Conservation (phyloP, 805 yeast genomes). For the Cyberlindnera sargentensis region DNA sequence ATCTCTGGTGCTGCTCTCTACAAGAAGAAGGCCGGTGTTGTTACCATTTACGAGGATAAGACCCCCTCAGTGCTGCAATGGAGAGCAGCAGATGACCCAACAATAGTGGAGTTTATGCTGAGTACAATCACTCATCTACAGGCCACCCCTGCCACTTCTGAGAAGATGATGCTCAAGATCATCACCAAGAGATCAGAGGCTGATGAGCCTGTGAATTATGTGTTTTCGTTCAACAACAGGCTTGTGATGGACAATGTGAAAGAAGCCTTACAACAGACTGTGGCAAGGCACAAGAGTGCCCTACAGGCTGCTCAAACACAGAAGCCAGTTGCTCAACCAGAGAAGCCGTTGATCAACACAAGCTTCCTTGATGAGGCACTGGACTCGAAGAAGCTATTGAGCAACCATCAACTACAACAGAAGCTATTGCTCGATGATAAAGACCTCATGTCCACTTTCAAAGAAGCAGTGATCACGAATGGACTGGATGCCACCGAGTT, state of each 20-base stretch:
- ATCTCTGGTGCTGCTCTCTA: conserved; percentile 47
- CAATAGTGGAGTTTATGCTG: conserved; percentile 33
- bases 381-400: conserved; percentile 51
- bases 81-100: conserved; percentile 48
- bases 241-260: conserved; percentile 72
- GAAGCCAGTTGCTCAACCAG: conserved; percentile 14
- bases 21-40: conserved; percentile 49
- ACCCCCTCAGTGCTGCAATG: conserved; percentile 50
- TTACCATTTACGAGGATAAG: conserved; percentile 48
- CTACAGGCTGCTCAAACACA: conserved; percentile 20
- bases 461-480: conserved; percentile 77
- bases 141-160: conserved; percentile 62
- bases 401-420: conserved; percentile 75
- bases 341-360: conserved; percentile 29
- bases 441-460: conserved; percentile 63
- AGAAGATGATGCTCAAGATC: conserved; percentile 60
- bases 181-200: conserved; percentile 35
- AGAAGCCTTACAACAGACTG: conserved; percentile 57
- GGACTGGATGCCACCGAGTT: conserved; percentile 76
- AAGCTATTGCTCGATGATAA: conserved; percentile 64
- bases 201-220: conserved; percentile 23
- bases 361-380: conserved; percentile 38
- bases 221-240: conserved; percentile 63
- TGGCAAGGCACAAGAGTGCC: conserved; percentile 49
- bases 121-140: conserved; percentile 45